A percentile compares a stretch with the other conserved stretches of the same genome.
Conservation (phyloP, 345 rosid species). For the Turritis glabra region DNA sequence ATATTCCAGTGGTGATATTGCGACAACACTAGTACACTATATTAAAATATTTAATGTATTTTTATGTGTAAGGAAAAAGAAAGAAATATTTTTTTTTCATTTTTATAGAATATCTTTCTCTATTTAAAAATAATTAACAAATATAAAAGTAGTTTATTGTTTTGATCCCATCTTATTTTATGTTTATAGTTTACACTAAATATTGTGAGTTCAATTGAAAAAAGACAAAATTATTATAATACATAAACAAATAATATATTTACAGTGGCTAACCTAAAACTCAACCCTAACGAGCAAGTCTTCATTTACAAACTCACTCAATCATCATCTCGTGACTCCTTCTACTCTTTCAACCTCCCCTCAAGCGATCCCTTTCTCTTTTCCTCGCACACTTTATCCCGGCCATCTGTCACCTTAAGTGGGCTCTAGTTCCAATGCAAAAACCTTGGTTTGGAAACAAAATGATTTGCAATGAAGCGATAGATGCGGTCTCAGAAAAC, state of each 20-base stretch:
- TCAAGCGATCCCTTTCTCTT: constrained; percentile 33
- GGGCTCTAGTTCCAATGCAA: no score
- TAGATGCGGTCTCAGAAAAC: no score
- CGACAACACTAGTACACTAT: not conserved
- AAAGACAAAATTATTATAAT: no score
- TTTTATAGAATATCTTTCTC: not conserved
- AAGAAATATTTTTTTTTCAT: not conserved
- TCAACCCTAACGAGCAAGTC: constrained; percentile 5
- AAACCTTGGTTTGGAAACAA: no score
- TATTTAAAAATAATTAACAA: not conserved
- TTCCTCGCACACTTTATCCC: constrained; percentile 36
- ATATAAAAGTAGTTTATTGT: no score
- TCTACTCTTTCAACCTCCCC: constrained; percentile 34
- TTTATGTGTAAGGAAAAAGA: not conserved
- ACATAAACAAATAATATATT: no score
- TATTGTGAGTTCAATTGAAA: not conserved
- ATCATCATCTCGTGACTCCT: not conserved
- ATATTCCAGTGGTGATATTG: not conserved
- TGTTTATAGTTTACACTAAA: not conserved
- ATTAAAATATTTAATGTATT: not conserved
- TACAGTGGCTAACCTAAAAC: no score
- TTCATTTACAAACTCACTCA: constrained; percentile 34
- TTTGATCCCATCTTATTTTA: not conserved
- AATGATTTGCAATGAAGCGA: no score
- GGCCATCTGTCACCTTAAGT: not conserved